Evolutionary conservation across 352 stramenopile genomes (phyloP).

Genomic region (Phytopythium helicoides): DNA sequence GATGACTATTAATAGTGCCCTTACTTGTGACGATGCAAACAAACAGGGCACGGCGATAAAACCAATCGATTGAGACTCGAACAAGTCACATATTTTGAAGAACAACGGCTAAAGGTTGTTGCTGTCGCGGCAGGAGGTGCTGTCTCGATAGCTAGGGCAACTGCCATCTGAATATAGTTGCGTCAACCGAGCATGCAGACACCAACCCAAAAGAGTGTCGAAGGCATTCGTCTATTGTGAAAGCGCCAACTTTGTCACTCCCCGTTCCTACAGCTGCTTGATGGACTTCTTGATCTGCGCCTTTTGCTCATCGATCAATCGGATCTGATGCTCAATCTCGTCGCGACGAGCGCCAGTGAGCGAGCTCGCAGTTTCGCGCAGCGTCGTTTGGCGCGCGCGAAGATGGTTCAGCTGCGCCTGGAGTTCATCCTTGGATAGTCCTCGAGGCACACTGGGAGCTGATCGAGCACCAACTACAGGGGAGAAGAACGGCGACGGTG

Average conservation of each 20-base stretch:
- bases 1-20: conserved; percentile 1
- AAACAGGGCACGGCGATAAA: conserved; percentile 64
- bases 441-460: conserved; percentile 7
- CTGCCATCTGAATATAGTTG: neutral
- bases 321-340: conserved; percentile 46
- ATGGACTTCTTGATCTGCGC: conserved; percentile 46
- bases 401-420: conserved; percentile 39
- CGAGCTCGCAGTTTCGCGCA: conserved; percentile 16
- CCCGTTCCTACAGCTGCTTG: conserved; percentile 28
- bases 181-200: neutral
- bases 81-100: conserved; percentile 47
- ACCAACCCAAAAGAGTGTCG: neutral
- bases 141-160: conserved; percentile 55
- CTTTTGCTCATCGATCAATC: conserved; percentile 56
- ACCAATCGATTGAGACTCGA: conserved; percentile 35
- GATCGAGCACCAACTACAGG: conserved; percentile 11
- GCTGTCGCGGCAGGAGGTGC: conserved; percentile 48
- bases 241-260: neutral
- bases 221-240: neutral
- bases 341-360: conserved; percentile 18
- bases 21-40: no score
- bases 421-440: conserved; percentile 37
- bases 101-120: conserved; percentile 23
- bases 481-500: conserved; percentile 37
- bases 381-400: conserved; percentile 27